A percentile compares a stretch with the other conserved stretches of the same genome.
Conservation (phyloP, 2,329 filamentous ascomycete genomes). For the Claviceps sp. region DNA sequence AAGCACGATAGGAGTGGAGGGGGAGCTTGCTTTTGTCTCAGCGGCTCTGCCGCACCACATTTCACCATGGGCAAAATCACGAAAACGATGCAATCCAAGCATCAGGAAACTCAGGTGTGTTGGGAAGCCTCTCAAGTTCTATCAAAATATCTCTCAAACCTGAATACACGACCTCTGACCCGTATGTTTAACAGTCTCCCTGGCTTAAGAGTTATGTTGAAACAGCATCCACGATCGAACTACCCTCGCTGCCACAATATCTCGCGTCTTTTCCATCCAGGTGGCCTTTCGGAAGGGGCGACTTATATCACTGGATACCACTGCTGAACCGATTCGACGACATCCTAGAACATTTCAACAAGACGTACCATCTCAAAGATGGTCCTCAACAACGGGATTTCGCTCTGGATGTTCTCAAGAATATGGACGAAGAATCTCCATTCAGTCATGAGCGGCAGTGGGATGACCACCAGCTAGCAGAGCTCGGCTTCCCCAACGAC, state of each 20-base stretch:
- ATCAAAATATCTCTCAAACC: not conserved
- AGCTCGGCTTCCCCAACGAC: constrained; percentile 54
- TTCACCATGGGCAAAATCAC: constrained; percentile 56
- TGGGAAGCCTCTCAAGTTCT: not conserved
- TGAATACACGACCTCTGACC: not conserved
- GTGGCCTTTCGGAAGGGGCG: constrained; percentile 93
- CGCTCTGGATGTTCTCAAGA: constrained; percentile 48
- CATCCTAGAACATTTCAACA: constrained; percentile 69
- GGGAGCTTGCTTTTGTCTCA: constrained; percentile 32
- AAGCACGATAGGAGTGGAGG: constrained; percentile 37
- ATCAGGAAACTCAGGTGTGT: constrained; percentile 52
- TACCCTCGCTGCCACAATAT: constrained; percentile 64
- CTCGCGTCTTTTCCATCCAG: constrained; percentile 70
- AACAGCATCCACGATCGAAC: constrained; percentile 50
- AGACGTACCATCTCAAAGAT: constrained; percentile 63
- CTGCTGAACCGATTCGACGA: constrained; percentile 87
- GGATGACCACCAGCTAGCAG: constrained; percentile 31
- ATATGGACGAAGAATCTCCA: constrained; percentile 38
- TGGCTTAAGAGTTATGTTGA: constrained; percentile 74
- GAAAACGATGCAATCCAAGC: constrained; percentile 53
- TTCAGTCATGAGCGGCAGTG: constrained; percentile 35
- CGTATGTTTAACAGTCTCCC: constrained; percentile 49
- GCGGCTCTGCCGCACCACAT: constrained; percentile 46
- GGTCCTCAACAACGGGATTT: constrained; percentile 75
- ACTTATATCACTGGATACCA: constrained; percentile 96